Evolutionary conservation across 1,284 basidiomycete species (phyloP), one percentile per base, ranked within the genome.

Genomic region (Tilletia setariae): DNA sequence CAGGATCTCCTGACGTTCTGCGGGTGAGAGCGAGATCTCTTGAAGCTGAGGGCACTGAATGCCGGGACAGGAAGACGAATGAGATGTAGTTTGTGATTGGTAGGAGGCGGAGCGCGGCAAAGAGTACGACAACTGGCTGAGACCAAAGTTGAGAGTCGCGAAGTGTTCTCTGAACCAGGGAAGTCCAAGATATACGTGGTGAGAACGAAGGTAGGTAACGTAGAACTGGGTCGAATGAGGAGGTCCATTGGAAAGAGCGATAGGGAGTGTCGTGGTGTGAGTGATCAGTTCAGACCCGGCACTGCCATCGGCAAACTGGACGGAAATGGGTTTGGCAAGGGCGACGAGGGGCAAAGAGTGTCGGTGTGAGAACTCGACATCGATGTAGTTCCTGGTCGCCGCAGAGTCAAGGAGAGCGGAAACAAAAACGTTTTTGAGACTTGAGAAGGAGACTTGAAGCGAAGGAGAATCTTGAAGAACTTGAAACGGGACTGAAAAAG

Each of bases 201-300:
- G 53, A 25, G 53, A 56, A 7, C 53, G 53, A 56, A 56, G 53
- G 32, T 21, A 28, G 16, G 53, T 56, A 4, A 56, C 53, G 21
- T 56, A 30, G 19, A 56, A 56, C 6, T 21, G 4, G 8, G 32
- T 28, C 7, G 9, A 15, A 23, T 56, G 53, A 28, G 15, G 25
- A 4, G 53, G 53, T 13, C 53, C 53, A 2, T 15, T 13, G 21
- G 53, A 19, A 8, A 56, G 6, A 6, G 53, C 11, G 9, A 56
- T 56, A 2, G 3, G n/a, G 23, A 56, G 53, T n/a, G 53, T 56
- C 11, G 53, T 25, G 53, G 53, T 56, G 21, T 56, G 53, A 3
- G n/a, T 56, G 47, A 49, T 49, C 19, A 49, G 16, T 23, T 49
- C 47, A 4, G 47, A n/a, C 4, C 47, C 47, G 25, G 21, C 25